phyloP scores from a whole-genome alignment of 495 filamentous ascomycete species.

The Aspergillus biplanus region DNA sequence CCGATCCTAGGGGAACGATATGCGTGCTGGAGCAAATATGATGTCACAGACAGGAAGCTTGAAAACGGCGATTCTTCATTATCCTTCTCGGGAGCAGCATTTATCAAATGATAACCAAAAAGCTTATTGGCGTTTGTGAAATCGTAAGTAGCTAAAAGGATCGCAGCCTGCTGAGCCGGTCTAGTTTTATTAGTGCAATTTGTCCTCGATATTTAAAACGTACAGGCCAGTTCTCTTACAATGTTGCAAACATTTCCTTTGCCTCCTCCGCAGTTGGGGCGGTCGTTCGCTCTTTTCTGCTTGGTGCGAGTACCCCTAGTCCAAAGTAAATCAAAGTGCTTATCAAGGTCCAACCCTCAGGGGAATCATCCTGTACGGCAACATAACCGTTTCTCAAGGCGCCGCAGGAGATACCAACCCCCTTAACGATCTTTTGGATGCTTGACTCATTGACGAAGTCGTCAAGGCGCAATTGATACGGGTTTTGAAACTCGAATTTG shows the following conservation, averaged over 20 bases:
- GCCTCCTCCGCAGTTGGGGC: constrained; percentile 69
- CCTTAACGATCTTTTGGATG: constrained; percentile 79
- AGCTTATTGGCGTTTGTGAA: constrained; percentile 94
- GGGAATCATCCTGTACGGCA: constrained; percentile 87
- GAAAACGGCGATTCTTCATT: constrained; percentile 76
- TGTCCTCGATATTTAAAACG: constrained; percentile 20
- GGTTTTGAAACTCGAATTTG: constrained; percentile 98
- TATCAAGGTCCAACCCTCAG: constrained; percentile 85
- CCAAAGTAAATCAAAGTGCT: constrained; percentile 85
- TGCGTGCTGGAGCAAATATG: constrained; percentile 92
- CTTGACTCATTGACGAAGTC: constrained; percentile 94
- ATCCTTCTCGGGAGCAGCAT: constrained; percentile 61
- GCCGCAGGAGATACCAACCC: constrained; percentile 71
- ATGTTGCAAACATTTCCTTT: constrained; percentile 72
- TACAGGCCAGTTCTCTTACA: constrained; percentile 52
- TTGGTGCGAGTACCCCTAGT: constrained; percentile 73
- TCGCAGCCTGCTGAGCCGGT: constrained; percentile 74
- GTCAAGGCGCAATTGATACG: constrained; percentile 91
- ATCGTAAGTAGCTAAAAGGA: constrained; percentile 87
- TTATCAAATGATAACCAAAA: constrained; percentile 84
- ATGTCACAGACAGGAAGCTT: constrained; percentile 83
- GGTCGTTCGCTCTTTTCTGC: constrained; percentile 56
- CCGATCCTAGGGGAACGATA: constrained; percentile 78
- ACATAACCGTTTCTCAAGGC: constrained; percentile 74
- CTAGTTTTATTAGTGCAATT: constrained; percentile 47